phyloP scores from a whole-genome alignment of 2,329 filamentous ascomycete genomes.

The Aspergillus bombycis region DNA sequence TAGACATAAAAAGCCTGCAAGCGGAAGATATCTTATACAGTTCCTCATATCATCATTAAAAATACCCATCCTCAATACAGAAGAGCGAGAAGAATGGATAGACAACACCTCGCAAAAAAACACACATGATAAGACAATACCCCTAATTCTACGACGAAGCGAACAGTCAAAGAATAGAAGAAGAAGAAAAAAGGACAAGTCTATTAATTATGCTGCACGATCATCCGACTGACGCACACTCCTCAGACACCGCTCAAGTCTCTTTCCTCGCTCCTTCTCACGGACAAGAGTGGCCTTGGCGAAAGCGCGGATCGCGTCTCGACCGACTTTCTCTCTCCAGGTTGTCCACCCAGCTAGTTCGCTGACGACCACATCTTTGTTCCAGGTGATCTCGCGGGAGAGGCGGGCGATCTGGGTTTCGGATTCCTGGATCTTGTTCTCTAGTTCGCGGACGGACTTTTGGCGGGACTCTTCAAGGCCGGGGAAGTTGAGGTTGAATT shows the following conservation, averaged over 20 bases:
- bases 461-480: constrained; percentile 81
- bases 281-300: constrained; percentile 77
- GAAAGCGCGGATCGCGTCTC: constrained; percentile 73
- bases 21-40: background rate
- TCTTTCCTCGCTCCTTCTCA: constrained; percentile 77
- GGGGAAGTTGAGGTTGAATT: constrained; percentile 51
- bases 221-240: constrained; percentile 50
- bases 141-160: background rate
- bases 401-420: constrained; percentile 72
- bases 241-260: constrained; percentile 77
- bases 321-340: constrained; percentile 76
- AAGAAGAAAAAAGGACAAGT: constrained; percentile 10
- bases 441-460: constrained; percentile 79
- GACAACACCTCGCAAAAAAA: background rate
- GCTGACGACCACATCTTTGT: constrained; percentile 87
- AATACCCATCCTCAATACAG: background rate
- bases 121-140: background rate
- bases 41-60: constrained; percentile 3
- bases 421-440: constrained; percentile 73
- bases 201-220: constrained; percentile 22
- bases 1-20: background rate
- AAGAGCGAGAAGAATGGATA: background rate
- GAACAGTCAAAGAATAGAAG: background rate
- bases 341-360: constrained; percentile 96
- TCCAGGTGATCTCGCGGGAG: constrained; percentile 83